These are phyloP conservation scores for Farysia itapuensis DNA, from an alignment of 1,284 basidiomycete species.

Conservation along the genomic window DNA sequence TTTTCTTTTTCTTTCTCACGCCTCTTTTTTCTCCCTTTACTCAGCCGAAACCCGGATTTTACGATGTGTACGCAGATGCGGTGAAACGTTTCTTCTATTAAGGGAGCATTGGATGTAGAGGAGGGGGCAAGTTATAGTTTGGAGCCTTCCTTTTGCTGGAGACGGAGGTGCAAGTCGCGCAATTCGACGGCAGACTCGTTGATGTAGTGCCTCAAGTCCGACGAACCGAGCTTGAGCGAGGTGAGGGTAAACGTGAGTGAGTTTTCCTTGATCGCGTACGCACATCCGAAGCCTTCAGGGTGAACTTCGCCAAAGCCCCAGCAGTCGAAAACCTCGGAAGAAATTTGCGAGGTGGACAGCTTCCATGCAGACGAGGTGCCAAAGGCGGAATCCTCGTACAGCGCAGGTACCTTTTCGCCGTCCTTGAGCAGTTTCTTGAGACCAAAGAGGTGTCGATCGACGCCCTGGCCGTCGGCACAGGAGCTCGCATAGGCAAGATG, in stretches of 20 bases:
- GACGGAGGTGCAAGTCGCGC: slow-evolving; percentile 52
- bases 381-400: slow-evolving; percentile 80
- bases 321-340: slow-evolving; percentile 79
- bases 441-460: slow-evolving; percentile 92
- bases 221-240: slow-evolving; percentile 69
- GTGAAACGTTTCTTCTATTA: too few species aligned
- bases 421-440: slow-evolving; percentile 78
- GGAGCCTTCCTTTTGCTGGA: slow-evolving; percentile 31
- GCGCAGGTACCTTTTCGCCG: slow-evolving; percentile 74
- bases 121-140: slow-evolving; percentile 8
- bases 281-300: slow-evolving; percentile 89
- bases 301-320: slow-evolving; percentile 95
- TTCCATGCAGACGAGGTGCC: slow-evolving; percentile 81
- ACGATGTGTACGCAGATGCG: too few species aligned
- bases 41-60: too few species aligned
- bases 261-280: slow-evolving; percentile 85
- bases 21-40: too few species aligned
- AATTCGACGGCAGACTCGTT: slow-evolving; percentile 59
- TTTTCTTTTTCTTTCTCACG: too few species aligned
- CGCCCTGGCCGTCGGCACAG: slow-evolving; percentile 91
- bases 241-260: slow-evolving; percentile 93
- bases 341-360: slow-evolving; percentile 85
- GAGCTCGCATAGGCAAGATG: slow-evolving; percentile 85
- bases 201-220: slow-evolving; percentile 60
- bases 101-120: not conserved